phyloP scores from a whole-genome alignment of 2,329 filamentous ascomycete species.

The Huntiella moniliformis region DNA sequence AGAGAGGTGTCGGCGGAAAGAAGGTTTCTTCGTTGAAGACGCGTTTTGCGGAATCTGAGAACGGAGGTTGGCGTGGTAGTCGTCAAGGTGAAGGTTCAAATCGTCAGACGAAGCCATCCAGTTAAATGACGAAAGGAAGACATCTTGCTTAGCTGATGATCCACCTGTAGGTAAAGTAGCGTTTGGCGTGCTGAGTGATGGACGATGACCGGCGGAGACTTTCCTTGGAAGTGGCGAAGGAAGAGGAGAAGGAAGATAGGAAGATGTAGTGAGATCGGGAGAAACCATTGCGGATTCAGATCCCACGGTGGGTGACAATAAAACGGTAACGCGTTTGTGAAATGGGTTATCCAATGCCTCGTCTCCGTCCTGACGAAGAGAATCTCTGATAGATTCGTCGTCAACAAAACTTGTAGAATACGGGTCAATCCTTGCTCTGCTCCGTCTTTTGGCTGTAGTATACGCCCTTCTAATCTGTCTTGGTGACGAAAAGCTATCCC shows the following conservation, averaged over 20 bases:
- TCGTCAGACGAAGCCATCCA: conserved; percentile 62
- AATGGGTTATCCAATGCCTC: conserved; percentile 9
- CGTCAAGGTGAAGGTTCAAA: conserved; percentile 44
- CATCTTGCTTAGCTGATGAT: conserved; percentile 24
- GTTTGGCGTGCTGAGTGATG: conserved; percentile 10
- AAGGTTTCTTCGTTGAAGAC: conserved; percentile 31
- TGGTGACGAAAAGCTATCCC: conserved; percentile 25
- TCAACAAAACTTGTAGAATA: conserved; percentile 15
- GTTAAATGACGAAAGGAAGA: conserved; percentile 47
- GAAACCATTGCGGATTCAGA: conserved; percentile 5
- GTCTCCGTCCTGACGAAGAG: conserved; percentile 8
- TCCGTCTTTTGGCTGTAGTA: too few species aligned
- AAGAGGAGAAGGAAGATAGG: conserved; percentile 4
- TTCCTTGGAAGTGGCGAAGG: background rate
- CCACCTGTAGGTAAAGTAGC: conserved; percentile 13
- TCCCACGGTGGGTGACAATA: conserved; percentile 8
- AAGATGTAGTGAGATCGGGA: conserved; percentile 1
- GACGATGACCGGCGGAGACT: conserved; percentile 16
- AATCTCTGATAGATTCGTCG: conserved; percentile 16
- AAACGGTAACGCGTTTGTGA: conserved; percentile 7
- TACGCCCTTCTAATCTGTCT: conserved; percentile 26
- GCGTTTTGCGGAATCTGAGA: conserved; percentile 24
- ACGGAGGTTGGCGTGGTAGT: conserved; percentile 47
- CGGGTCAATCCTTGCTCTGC: too few species aligned
- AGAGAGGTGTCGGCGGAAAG: conserved; percentile 54